A percentile compares a stretch with the other conserved stretches of the same genome.
These are phyloP conservation scores for Pilasporangium apinafurcum DNA, from an alignment of 352 stramenopile genomes.

Conservation along the genomic window DNA sequence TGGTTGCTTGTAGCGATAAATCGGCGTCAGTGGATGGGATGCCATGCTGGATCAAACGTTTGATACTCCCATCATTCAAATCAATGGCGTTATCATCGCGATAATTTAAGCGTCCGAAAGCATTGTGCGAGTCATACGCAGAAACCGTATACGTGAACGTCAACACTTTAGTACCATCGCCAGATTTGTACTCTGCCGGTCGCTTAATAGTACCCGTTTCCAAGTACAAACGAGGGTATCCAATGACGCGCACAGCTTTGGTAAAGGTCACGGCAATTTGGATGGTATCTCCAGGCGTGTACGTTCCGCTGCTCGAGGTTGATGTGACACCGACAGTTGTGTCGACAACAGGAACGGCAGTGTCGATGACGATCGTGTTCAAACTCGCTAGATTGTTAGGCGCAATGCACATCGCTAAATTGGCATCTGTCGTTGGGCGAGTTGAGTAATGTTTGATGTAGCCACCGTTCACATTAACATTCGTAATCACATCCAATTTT, in stretches of 20 bases:
- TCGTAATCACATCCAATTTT: slow-evolving; percentile 41
- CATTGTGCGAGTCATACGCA: slow-evolving; percentile 44
- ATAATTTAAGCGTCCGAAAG: slow-evolving; percentile 58
- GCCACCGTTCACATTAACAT: slow-evolving; percentile 50
- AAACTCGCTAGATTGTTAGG: slow-evolving; percentile 37
- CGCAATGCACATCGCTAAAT: slow-evolving; percentile 33
- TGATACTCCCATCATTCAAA: slow-evolving; percentile 65
- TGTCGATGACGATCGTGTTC: slow-evolving; percentile 69
- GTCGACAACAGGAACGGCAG: slow-evolving; percentile 45
- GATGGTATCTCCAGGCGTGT: slow-evolving; percentile 63
- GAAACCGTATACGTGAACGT: slow-evolving; percentile 72
- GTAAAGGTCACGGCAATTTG: slow-evolving; percentile 68
- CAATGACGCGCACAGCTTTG: slow-evolving; percentile 57
- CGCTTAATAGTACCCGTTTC: slow-evolving; percentile 68
- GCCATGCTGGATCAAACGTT: slow-evolving; percentile 20
- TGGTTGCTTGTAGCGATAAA: slow-evolving; percentile 29
- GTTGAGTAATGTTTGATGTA: slow-evolving; percentile 73
- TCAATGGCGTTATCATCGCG: slow-evolving; percentile 47
- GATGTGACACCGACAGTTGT: slow-evolving; percentile 45
- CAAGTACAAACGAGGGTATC: slow-evolving; percentile 63
- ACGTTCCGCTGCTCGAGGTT: slow-evolving; percentile 40
- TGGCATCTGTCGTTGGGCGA: slow-evolving; percentile 50
- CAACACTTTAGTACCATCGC: slow-evolving; percentile 50
- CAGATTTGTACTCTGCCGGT: slow-evolving; percentile 52
- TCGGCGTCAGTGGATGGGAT: slow-evolving; percentile 13